These are phyloP conservation scores for Salvia miltiorrhiza DNA, from an alignment of 257 asterid species.

Conservation along the genomic window DNA sequence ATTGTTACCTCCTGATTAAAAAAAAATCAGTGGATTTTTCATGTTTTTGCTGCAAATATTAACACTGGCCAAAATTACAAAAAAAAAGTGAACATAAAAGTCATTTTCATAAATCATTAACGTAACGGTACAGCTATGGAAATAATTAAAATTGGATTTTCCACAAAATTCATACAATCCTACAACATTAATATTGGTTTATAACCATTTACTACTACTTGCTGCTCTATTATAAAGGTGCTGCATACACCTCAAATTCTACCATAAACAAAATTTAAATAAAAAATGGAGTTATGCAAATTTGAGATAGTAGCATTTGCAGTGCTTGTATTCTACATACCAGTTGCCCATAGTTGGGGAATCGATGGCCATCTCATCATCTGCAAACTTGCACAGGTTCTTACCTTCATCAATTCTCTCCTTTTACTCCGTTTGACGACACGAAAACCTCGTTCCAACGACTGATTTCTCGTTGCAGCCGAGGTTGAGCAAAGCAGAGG, in stretches of 20 bases:
- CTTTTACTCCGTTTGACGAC: not conserved
- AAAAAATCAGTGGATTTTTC: not conserved
- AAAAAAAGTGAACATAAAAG: not conserved
- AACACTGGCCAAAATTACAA: not conserved
- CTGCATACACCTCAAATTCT: not conserved
- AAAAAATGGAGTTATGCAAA: conserved; percentile 36
- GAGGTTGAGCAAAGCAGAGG: conserved; percentile 62
- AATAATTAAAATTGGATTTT: conserved; percentile 4
- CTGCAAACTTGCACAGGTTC: conserved; percentile 83
- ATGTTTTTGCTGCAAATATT: not conserved
- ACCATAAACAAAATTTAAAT: not conserved
- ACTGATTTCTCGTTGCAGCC: conserved; percentile 31
- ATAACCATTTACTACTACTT: not conserved
- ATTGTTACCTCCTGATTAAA: not conserved
- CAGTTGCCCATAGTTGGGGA: conserved; percentile 71
- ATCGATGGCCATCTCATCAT: conserved; percentile 70
- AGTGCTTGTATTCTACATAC: conserved; percentile 25
- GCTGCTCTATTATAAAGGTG: conserved; percentile 1
- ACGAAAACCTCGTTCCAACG: not conserved
- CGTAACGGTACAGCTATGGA: not conserved
- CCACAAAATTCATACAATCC: not conserved
- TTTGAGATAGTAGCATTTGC: conserved; percentile 27
- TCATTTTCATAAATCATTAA: not conserved
- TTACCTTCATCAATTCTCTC: not conserved
- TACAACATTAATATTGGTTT: not conserved